Evolutionary conservation across 2,329 filamentous ascomycete genomes (phyloP).

Genomic region (Harringtonia lauricola): DNA sequence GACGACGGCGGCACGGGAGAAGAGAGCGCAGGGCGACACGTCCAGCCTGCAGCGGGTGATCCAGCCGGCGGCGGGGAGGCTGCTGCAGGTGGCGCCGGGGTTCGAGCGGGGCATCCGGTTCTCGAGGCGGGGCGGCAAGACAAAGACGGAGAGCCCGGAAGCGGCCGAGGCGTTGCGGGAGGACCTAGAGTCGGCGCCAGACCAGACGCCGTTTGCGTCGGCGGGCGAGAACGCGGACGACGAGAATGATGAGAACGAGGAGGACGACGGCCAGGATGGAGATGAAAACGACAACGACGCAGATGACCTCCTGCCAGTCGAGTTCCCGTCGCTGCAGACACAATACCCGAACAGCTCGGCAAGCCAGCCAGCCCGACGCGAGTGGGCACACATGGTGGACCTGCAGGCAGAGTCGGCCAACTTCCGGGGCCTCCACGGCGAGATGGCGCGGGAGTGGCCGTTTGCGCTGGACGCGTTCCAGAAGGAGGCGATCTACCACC

Average conservation of each 20-base stretch:
- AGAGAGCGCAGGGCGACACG: constrained; percentile 6
- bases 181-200: constrained; percentile 37
- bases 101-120: constrained; percentile 70
- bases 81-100: constrained; percentile 75
- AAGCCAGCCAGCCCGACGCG: constrained; percentile 63
- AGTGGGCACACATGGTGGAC: constrained; percentile 99
- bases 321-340: constrained; percentile 85
- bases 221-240: constrained; percentile 19
- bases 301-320: constrained; percentile 77
- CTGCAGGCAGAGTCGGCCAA: constrained; percentile 90
- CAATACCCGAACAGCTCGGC: constrained; percentile 63
- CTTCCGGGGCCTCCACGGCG: constrained; percentile 71
- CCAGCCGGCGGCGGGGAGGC: constrained; percentile 62
- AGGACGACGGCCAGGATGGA: constrained; percentile 31
- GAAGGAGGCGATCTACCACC: constrained; percentile 95
- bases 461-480: constrained; percentile 98
- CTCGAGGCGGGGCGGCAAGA: constrained; percentile 26
- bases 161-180: constrained; percentile 62
- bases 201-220: constrained; percentile 8
- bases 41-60: constrained; percentile 55
- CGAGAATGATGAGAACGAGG: constrained; percentile 5
- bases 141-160: not conserved
- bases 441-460: constrained; percentile 93
- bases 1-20: constrained; percentile 18
- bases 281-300: constrained; percentile 39